Percentiles rank a stretch among this genome's conserved stretches.
These are phyloP conservation scores for Microcyclospora pomicola DNA, from an alignment of 2,329 filamentous ascomycete genomes.

Conservation along the genomic window DNA sequence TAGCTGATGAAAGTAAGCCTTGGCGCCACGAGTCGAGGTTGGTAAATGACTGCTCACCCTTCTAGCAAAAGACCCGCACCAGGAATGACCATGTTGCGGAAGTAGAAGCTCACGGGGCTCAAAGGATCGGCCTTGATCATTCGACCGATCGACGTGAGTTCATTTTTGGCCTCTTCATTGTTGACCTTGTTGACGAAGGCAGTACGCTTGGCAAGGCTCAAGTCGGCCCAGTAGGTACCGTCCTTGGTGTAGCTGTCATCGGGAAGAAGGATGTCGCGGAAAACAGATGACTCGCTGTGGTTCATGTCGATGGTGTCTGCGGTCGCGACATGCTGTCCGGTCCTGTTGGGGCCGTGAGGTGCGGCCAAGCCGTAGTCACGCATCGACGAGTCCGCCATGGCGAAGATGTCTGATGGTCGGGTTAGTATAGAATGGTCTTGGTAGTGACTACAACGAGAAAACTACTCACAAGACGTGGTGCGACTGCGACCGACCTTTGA, in stretches of 20 bases:
- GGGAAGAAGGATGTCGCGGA: slow-evolving; percentile 69
- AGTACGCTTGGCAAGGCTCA: slow-evolving; percentile 55
- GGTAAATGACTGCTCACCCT: slow-evolving; percentile 35
- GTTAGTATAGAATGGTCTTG: too few relatives aligned
- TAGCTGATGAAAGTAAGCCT: slow-evolving; percentile 41
- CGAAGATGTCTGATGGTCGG: background rate
- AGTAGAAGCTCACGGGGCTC: slow-evolving; percentile 72
- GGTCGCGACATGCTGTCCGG: slow-evolving; percentile 30
- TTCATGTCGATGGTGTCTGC: slow-evolving; percentile 36
- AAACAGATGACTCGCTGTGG: slow-evolving; percentile 46
- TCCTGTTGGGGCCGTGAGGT: slow-evolving; percentile 35
- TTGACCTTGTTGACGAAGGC: slow-evolving; percentile 67
- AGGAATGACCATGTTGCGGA: slow-evolving; percentile 79
- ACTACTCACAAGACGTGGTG: too few relatives aligned
- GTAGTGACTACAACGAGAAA: too few relatives aligned
- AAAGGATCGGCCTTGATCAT: slow-evolving; percentile 84
- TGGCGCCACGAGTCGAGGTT: slow-evolving; percentile 3
- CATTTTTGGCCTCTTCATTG: slow-evolving; percentile 51
- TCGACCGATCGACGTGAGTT: slow-evolving; percentile 51
- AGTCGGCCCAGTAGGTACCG: slow-evolving; percentile 86
- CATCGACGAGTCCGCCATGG: slow-evolving; percentile 22
- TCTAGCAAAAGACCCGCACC: slow-evolving; percentile 86
- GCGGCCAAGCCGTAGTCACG: slow-evolving; percentile 35
- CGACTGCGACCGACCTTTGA: too few relatives aligned
- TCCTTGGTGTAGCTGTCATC: slow-evolving; percentile 75